Evolutionary conservation across 2,329 filamentous ascomycete genomes (phyloP).

Genomic region (Colletotrichum sp.): DNA sequence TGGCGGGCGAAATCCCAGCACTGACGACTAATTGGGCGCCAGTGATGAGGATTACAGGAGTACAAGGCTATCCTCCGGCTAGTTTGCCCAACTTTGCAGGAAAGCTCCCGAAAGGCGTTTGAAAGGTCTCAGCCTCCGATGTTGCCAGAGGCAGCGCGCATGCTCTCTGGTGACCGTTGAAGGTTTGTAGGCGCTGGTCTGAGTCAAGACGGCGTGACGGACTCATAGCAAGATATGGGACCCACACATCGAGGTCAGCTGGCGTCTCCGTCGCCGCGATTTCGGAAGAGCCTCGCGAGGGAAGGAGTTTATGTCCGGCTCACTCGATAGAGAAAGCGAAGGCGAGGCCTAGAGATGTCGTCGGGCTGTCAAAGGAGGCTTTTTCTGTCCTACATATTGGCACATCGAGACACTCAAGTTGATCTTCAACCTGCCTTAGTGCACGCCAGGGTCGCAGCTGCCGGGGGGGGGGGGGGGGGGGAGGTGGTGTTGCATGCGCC

Average conservation of each 20-base stretch:
- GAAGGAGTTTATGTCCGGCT: neutral
- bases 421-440: neutral
- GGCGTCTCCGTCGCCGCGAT: neutral
- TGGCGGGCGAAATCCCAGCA: neutral
- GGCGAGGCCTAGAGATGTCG: neutral
- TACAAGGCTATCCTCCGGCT: neutral
- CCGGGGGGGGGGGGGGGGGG: neutral
- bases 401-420: neutral
- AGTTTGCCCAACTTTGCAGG: neutral
- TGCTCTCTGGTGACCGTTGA: neutral
- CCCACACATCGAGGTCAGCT: slow-evolving; percentile 1
- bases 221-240: neutral
- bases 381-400: neutral
- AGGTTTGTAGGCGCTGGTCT: neutral
- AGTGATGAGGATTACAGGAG: neutral
- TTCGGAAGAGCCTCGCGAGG: neutral
- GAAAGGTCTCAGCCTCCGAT: neutral
- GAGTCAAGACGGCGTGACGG: slow-evolving; percentile 8
- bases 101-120: neutral
- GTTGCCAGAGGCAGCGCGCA: neutral
- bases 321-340: neutral
- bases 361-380: neutral
- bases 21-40: neutral
- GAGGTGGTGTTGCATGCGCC: neutral
- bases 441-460: neutral